Percentiles rank a stretch among this genome's conserved stretches.
Conservation (phyloP, 2,329 filamentous ascomycete genomes). For the Beauveria sp. region DNA sequence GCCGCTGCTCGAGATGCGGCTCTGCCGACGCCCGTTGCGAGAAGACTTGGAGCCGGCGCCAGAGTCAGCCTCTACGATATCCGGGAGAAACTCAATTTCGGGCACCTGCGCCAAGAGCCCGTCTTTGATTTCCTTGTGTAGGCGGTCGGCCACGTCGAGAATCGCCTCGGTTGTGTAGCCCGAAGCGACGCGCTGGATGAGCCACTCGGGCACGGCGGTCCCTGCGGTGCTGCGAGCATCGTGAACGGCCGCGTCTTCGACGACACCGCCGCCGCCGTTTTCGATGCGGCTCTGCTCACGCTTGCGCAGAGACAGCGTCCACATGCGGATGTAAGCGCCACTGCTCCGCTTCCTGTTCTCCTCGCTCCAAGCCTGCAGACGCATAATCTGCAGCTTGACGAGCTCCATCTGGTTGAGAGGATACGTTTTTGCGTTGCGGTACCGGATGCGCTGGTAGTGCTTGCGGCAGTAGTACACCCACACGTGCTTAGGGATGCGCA, state of each 20-base stretch:
- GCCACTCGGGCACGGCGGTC: conserved; percentile 42
- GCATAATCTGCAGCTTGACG: conserved; percentile 53
- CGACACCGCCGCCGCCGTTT: conserved; percentile 24
- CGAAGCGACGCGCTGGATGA: conserved; percentile 36
- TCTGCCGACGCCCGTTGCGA: conserved; percentile 15
- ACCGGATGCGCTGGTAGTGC: conserved; percentile 70
- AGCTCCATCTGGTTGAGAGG: conserved; percentile 56
- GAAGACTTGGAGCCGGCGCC: background rate
- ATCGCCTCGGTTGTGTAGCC: conserved; percentile 43
- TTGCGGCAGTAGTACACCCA: conserved; percentile 77
- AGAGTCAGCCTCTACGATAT: conserved; percentile 35
- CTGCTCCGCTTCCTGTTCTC: conserved; percentile 31
- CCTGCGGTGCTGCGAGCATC: conserved; percentile 22
- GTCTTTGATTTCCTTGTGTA: conserved; percentile 37
- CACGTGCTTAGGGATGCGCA: conserved; percentile 57
- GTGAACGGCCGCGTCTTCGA: conserved; percentile 19
- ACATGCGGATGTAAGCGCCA: conserved; percentile 33
- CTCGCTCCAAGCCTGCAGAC: conserved; percentile 56
- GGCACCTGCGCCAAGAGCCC: conserved; percentile 40
- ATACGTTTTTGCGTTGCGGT: conserved; percentile 56
- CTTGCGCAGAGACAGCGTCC: conserved; percentile 56
- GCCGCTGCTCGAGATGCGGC: conserved; percentile 8
- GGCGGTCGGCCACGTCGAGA: conserved; percentile 36
- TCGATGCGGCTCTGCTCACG: conserved; percentile 53
- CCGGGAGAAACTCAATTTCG: conserved; percentile 52